These are phyloP conservation scores for Coemansia sp. DNA, from an alignment of 192 early-diverging fungal species.

Conservation along the genomic window DNA sequence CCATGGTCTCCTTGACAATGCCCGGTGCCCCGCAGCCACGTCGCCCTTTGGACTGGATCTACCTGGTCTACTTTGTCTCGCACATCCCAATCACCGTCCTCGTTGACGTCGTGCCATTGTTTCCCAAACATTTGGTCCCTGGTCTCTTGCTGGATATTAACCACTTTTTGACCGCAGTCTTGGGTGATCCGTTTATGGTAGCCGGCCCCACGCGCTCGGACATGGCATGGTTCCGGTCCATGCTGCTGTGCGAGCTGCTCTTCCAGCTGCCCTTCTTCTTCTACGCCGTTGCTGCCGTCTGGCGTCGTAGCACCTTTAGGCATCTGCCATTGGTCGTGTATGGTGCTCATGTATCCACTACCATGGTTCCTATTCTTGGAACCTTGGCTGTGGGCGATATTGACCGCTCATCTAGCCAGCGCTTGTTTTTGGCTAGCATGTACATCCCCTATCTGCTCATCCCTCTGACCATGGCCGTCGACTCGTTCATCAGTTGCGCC, in stretches of 20 bases:
- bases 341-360: constrained; percentile 70
- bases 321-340: constrained; percentile 59
- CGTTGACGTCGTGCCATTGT: constrained; percentile 57
- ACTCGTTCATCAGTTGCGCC: constrained; percentile 25
- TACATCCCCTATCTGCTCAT: constrained; percentile 69
- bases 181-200: constrained; percentile 63
- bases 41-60: constrained; percentile 57
- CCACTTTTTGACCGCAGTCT: constrained; percentile 48
- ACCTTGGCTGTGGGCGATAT: constrained; percentile 53
- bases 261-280: constrained; percentile 72
- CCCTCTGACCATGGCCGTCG: constrained; percentile 55
- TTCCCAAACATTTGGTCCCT: constrained; percentile 40
- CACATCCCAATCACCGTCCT: constrained; percentile 69
- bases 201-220: constrained; percentile 24
- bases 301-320: constrained; percentile 27
- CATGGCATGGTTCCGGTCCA: constrained; percentile 62
- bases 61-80: constrained; percentile 61
- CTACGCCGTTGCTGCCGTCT: constrained; percentile 56
- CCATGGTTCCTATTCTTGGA: constrained; percentile 57
- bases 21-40: constrained; percentile 24
- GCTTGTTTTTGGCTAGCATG: constrained; percentile 45
- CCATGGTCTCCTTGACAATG: too few relatives aligned
- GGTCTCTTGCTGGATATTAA: constrained; percentile 28
- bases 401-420: constrained; percentile 40
- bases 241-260: constrained; percentile 58